Percentiles rank a stretch among this genome's conserved stretches.
Conservation (phyloP, 169 alveolate species). For the Cryptosporidium viatorum region DNA sequence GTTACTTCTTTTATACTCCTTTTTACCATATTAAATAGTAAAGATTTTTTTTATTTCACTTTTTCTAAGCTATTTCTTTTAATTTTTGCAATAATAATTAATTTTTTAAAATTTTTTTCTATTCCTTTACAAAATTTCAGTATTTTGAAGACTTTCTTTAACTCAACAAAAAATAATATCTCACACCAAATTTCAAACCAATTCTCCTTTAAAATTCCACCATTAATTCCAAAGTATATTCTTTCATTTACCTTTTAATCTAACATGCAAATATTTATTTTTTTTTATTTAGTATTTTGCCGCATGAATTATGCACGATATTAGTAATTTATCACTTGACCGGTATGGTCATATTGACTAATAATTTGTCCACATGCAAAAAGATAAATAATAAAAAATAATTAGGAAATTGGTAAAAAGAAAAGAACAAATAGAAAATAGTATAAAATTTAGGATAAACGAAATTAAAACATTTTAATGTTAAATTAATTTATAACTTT, state of each 20-base stretch:
- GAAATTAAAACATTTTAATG: too few species aligned
- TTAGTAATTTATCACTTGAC: not conserved
- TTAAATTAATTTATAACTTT: not conserved
- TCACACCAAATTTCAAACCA: not conserved
- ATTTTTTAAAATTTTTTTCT: not conserved
- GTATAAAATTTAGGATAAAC: not conserved
- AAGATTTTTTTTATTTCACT: not conserved
- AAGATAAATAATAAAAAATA: not conserved
- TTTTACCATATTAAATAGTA: not conserved
- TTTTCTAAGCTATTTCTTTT: not conserved
- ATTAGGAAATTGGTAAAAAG: not conserved
- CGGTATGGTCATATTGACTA: not conserved
- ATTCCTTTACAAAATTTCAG: not conserved
- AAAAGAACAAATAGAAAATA: too few species aligned
- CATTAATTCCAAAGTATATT: slow-evolving; percentile 1
- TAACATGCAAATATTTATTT: not conserved
- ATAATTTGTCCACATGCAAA: slow-evolving; percentile 23
- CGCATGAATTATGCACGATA: slow-evolving; percentile 33
- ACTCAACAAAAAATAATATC: not conserved
- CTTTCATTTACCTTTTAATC: not conserved
- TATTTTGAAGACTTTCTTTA: not conserved
- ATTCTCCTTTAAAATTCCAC: slow-evolving; percentile 4
- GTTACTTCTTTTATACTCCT: not conserved
- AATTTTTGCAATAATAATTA: not conserved
- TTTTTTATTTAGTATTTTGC: not conserved